Conservation (phyloP, 139 green algal genomes). For the Tetraselmis striata region DNA sequence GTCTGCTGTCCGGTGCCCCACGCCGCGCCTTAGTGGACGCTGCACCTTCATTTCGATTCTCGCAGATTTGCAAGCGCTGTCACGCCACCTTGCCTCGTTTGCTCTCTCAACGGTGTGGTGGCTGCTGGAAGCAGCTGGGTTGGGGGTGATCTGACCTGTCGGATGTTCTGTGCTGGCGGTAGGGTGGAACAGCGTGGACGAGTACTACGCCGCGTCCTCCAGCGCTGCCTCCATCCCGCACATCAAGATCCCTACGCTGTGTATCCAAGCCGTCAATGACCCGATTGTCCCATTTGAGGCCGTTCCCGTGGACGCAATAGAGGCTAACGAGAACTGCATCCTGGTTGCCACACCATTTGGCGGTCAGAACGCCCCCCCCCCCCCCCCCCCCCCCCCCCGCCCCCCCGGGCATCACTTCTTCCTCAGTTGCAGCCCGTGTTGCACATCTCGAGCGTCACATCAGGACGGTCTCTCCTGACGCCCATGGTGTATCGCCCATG, state of each 20-base stretch:
- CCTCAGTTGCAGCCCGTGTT: too few species aligned
- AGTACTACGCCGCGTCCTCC: constrained; percentile 65
- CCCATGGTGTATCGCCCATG: too few species aligned
- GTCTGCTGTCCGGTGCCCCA: too few species aligned
- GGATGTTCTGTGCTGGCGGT: background rate
- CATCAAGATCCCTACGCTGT: background rate
- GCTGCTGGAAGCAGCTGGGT: constrained; percentile 1
- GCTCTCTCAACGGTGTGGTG: background rate
- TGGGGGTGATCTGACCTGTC: background rate
- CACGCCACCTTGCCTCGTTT: background rate
- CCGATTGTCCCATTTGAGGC: background rate
- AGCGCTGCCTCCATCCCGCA: background rate
- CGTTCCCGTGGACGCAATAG: background rate
- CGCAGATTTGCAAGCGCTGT: background rate
- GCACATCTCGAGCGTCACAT: too few species aligned
- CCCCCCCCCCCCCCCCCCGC: too few species aligned
- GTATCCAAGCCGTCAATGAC: background rate
- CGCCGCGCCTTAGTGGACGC: too few species aligned
- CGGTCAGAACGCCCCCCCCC: background rate
- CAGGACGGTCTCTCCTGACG: too few species aligned
- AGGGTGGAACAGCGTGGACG: constrained; percentile 70
- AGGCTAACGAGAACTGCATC: background rate
- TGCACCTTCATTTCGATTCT: background rate
- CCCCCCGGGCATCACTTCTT: too few species aligned
- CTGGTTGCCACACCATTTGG: background rate